Base-by-base conservation (phyloP, 2,329 filamentous ascomycete species). In the Septoria linicola region DNA sequence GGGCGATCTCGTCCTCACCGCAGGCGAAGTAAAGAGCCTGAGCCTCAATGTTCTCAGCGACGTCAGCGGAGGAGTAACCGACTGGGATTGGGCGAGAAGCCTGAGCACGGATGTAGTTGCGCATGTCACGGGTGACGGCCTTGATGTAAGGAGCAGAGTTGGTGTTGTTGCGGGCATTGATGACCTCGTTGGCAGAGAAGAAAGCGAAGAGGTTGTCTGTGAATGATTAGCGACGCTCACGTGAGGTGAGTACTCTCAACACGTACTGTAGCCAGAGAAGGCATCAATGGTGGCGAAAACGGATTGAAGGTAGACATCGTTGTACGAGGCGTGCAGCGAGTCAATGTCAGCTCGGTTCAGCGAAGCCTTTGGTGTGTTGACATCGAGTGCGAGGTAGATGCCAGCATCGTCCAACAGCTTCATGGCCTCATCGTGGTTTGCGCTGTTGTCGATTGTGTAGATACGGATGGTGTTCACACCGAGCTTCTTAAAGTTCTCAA, bases 1-100 rank as follows among this genome's bases (percentile, higher is more conserved):
- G 85, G 72, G 63, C 63, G 40, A 85, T 83, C 57, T 90, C 85
- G 45, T 93, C 88, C 40, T 81, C 75, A 54, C 90, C 90, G 68
- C 91, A 96, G 80, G 95, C 95, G 82, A 96, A 89, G 80, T 95
- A 96, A 47, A 85, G 68, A 45, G 90, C 89, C 68, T 89, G 89
- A 74, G 95, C 81, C 73, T 88, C 81, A 64, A 90, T 88, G 78
- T 95, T 95, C 64, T 83, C 78, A 51, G 87, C 79, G 48, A 96
- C 87, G 72, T 96, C 90, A 55, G 90, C 90, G 55, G 87, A 87
- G 6, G 86, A 89, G 76, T 91, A 91, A 42, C 87, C 87, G 53
- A 90, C 85, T n/a, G 87, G 86, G 58, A 91, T 87, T 53, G 73
- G 63, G 59, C 87, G 85, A 62, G 81, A 75, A 51, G 80, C 73